Conservation (phyloP, 176 grass and related monocot genomes). For the Eragrostis nindensis region DNA sequence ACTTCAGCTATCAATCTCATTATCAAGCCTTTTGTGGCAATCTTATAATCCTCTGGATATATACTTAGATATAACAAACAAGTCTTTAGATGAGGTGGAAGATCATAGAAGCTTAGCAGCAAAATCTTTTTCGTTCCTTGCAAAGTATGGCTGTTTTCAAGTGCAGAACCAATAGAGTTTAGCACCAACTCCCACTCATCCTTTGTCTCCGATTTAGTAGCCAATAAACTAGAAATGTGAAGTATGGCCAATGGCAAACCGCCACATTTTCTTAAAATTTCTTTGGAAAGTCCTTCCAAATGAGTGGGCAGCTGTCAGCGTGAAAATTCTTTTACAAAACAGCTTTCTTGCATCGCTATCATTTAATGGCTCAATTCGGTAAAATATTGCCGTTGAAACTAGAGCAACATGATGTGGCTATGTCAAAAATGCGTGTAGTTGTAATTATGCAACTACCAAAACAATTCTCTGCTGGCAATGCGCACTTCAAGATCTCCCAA, state of each 20-base stretch:
- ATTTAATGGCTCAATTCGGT: not conserved
- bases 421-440: conserved; percentile 16
- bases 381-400: not conserved
- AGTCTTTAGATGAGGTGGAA: conserved; percentile 15
- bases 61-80: conserved; percentile 26
- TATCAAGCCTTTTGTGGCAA: not conserved
- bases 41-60: conserved; percentile 34
- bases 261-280: conserved; percentile 33
- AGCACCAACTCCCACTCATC: conserved; percentile 13
- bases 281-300: not conserved
- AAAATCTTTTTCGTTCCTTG: conserved; percentile 25
- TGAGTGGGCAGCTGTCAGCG: not conserved
- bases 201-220: not conserved
- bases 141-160: conserved; percentile 14
- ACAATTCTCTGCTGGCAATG: not conserved
- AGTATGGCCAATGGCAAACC: conserved; percentile 42
- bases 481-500: conserved; percentile 24
- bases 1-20: conserved; percentile 39
- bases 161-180: conserved; percentile 12
- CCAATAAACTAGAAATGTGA: conserved; percentile 16
- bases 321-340: conserved; percentile 18
- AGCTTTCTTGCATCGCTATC: not conserved
- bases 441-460: conserved; percentile 8
- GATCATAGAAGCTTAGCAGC: conserved; percentile 28
- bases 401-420: not conserved